Evolutionary conservation across 306 rosid species (phyloP).

Genomic region (Acacia acuminata): DNA sequence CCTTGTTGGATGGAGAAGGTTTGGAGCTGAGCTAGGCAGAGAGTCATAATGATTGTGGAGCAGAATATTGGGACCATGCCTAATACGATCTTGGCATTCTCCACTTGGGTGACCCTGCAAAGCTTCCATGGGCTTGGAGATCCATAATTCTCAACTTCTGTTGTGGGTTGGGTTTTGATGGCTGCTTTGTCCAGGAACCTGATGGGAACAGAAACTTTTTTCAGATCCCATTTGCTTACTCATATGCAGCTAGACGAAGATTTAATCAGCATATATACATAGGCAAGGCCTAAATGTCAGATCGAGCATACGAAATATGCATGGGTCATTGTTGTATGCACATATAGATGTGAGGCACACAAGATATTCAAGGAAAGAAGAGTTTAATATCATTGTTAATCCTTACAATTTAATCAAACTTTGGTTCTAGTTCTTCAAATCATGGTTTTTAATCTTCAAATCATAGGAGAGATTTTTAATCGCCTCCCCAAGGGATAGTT

Average conservation of each 20-base stretch:
- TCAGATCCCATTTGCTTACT: not conserved
- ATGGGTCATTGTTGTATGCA: not conserved
- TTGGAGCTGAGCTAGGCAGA: conserved; percentile 92
- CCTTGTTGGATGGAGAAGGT: conserved; percentile 91
- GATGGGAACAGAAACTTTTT: conserved; percentile 14
- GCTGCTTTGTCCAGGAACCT: conserved; percentile 96
- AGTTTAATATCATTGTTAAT: too few relatives aligned
- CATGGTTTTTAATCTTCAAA: too few relatives aligned
- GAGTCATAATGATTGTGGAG: conserved; percentile 93
- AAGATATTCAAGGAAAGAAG: not conserved
- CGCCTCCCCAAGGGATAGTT: too few relatives aligned
- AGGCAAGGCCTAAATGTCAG: not conserved
- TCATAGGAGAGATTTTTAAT: too few relatives aligned
- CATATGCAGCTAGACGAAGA: not conserved
- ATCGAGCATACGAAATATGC: not conserved
- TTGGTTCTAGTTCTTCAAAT: too few relatives aligned
- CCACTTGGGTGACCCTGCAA: conserved; percentile 93
- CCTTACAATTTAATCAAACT: too few relatives aligned
- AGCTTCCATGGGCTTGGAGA: conserved; percentile 70
- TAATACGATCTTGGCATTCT: conserved; percentile 73
- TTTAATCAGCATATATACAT: not conserved
- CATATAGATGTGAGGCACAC: not conserved
- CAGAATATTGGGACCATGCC: conserved; percentile 80
- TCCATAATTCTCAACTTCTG: conserved; percentile 29
- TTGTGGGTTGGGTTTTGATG: conserved; percentile 37